Evolutionary conservation across 2,329 filamentous ascomycete species (phyloP).

Genomic region (Curvularia sp.): DNA sequence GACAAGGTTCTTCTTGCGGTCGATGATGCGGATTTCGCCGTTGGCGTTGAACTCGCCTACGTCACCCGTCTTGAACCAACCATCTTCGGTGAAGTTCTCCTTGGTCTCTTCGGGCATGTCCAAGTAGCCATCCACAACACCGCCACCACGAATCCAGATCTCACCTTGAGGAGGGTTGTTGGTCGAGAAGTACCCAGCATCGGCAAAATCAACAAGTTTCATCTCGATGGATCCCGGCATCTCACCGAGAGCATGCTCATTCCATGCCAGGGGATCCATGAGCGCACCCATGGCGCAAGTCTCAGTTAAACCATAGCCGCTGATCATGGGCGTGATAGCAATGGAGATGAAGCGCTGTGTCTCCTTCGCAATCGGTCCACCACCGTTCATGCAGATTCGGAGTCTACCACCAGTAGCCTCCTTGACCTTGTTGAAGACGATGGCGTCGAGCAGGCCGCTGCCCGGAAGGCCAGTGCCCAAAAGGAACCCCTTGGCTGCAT

Average conservation of each 20-base stretch:
- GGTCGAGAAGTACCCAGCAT: conserved; percentile 82
- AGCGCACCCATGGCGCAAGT: conserved; percentile 85
- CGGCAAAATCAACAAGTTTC: conserved; percentile 89
- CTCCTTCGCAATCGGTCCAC: conserved; percentile 85
- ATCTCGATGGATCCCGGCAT: conserved; percentile 79
- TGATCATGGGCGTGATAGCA: conserved; percentile 92
- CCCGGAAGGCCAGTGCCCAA: conserved; percentile 69
- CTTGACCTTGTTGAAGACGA: conserved; percentile 93
- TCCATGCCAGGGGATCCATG: conserved; percentile 85
- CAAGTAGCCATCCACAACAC: conserved; percentile 80
- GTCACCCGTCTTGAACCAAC: conserved; percentile 97
- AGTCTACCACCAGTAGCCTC: conserved; percentile 87
- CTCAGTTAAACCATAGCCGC: conserved; percentile 93
- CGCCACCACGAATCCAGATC: conserved; percentile 82
- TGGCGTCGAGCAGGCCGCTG: conserved; percentile 73
- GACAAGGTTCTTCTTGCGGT: conserved; percentile 97
- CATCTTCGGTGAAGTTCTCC: conserved; percentile 78
- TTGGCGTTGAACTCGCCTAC: conserved; percentile 86
- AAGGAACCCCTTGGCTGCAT: conserved; percentile 68
- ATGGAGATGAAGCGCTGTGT: conserved; percentile 92
- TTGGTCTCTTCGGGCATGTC: conserved; percentile 84
- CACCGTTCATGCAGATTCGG: conserved; percentile 92
- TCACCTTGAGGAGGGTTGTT: conserved; percentile 86
- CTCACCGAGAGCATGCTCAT: conserved; percentile 76
- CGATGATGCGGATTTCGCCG: conserved; percentile 86